Conservation (phyloP, 2,329 filamentous ascomycete genomes). For the Fusarium sp. region DNA sequence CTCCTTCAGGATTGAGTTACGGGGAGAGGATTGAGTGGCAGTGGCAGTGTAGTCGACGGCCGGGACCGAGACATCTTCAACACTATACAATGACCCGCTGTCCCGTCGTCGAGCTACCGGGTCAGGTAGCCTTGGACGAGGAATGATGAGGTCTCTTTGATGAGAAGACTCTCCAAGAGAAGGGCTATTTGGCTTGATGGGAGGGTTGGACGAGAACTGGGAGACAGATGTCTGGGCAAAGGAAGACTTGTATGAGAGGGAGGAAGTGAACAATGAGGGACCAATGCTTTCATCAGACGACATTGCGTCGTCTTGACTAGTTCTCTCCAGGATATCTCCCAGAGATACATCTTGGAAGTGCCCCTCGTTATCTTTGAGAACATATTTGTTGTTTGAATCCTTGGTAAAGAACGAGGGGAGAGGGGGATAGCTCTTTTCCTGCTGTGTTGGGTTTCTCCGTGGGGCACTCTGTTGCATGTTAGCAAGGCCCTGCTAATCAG, state of each 20-base stretch:
- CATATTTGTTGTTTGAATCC: neutral
- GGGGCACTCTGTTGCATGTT: neutral
- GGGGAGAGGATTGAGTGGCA: conserved; percentile 14
- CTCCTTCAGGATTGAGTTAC: neutral
- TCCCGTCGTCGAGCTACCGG: conserved; percentile 5
- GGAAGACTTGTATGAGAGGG: conserved; percentile 23
- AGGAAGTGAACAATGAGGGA: conserved; percentile 12
- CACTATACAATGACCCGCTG: neutral
- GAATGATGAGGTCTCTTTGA: neutral
- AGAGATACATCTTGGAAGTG: neutral
- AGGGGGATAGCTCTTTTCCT: neutral
- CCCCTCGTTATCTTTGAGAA: neutral
- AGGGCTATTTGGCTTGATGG: neutral
- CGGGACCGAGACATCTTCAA: neutral
- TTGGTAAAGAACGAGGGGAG: conserved; percentile 5
- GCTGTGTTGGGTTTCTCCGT: neutral
- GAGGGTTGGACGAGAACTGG: neutral
- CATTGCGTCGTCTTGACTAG: neutral
- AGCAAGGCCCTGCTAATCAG: neutral
- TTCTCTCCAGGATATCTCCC: neutral
- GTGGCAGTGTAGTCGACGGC: neutral
- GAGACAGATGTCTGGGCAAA: conserved; percentile 24
- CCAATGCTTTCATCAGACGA: conserved; percentile 15
- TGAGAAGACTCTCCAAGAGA: neutral
- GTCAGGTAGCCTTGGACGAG: conserved; percentile 3